Base-by-base conservation (phyloP, 2,329 filamentous ascomycete genomes). In the Orbilia brochopaga region DNA sequence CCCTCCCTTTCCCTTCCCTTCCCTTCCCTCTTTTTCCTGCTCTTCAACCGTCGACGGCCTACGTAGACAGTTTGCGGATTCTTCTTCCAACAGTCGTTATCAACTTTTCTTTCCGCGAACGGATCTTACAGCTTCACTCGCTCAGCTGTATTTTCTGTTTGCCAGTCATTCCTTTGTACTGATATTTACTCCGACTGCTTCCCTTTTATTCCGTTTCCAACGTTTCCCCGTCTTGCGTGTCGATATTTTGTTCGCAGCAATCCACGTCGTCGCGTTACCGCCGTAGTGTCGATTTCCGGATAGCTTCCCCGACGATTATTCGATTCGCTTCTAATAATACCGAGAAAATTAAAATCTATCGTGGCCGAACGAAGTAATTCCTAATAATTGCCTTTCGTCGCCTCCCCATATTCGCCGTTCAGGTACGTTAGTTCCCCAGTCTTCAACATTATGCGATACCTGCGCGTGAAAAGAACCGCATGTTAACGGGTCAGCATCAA, bases 61-160 rank as follows among this genome's bases (percentile, higher is more conserved):
- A 64, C 73, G 62, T 74, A 69, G 61, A 69, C 60, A 74, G 58
- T 75, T 69, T 73, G 59, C 69, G 73, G 60, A 58, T 73, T 74
- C 52, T n/a, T 64, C 50, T 65, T 72, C 57, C 63, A 56, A 70
- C 67, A 79, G 76, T 77, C 75, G 69, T 75, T 75, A 77, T 77
- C 59, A 65, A n/a, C 63, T 52, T 69, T 73, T 32, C 27, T 32
- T 78, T 69, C 73, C 76, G 69, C 69, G 56, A 61, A 55, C 63
- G 57, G 64, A 32, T 74, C 66, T 19, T 76, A 64, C 75, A 74
- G 75, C 74, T 76, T 75, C 74, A 75, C 72, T 77, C 75, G 76
- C 75, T 75, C 77, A 77, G 77, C 76, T 77, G 77, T 76, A 77
- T 69, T 32, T 74, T 73, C 74, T 77, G 75, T 75, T 75, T 74